Conservation (phyloP, 305 asterid species). For the Ilex paraguariensis region DNA sequence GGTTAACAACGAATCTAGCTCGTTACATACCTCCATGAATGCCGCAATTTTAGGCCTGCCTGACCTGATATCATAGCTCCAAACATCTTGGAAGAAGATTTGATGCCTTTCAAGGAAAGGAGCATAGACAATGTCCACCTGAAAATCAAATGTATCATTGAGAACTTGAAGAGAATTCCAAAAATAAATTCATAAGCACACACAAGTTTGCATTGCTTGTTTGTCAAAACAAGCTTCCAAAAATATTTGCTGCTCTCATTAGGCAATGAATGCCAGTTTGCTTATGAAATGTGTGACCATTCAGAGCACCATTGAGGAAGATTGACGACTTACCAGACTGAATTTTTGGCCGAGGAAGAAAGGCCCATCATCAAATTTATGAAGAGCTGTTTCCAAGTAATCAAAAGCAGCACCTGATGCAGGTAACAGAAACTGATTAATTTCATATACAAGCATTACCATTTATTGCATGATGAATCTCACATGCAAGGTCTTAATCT, state of each 20-base stretch:
- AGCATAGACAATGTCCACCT: constrained; percentile 54
- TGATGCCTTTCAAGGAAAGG: constrained; percentile 64
- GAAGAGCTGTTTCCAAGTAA: constrained; percentile 69
- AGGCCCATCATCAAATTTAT: constrained; percentile 62
- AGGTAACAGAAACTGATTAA: constrained; percentile 2
- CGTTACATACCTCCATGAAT: constrained; percentile 47
- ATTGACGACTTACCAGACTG: constrained; percentile 44
- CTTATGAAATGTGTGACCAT: no score
- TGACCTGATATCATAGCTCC: constrained; percentile 45
- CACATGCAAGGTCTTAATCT: background rate
- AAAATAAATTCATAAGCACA: no score
- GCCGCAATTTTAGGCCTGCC: constrained; percentile 62
- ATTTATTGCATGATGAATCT: background rate
- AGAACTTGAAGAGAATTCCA: no score
- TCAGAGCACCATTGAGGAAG: no score
- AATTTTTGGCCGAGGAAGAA: constrained; percentile 74
- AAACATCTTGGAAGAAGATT: constrained; percentile 29
- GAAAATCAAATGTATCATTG: background rate
- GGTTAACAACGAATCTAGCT: no score
- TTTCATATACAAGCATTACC: no score
- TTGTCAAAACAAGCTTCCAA: no score
- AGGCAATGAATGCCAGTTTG: no score
- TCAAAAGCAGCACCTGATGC: constrained; percentile 55
- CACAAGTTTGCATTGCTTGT: no score
- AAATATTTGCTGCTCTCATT: no score